Conservation (phyloP, 1,139 yeast genomes). For the Candida buenavistaensis region DNA sequence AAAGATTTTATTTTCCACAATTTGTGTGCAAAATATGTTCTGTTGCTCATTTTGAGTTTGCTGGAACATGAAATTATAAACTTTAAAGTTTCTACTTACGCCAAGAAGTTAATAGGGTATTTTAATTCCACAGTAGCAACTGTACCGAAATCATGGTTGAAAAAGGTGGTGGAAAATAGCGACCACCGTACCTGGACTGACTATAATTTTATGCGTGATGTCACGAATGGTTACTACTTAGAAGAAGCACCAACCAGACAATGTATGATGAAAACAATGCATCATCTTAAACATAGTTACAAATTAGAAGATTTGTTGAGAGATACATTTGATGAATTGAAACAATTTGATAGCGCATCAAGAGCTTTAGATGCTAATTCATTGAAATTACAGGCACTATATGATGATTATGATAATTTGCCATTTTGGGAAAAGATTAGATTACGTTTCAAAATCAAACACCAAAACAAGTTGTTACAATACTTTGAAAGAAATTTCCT, state of each 20-base stretch:
- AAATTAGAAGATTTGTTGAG: conserved; percentile 32
- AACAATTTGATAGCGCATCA: conserved; percentile 27
- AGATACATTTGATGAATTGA: conserved; percentile 26
- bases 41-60: conserved; percentile 52
- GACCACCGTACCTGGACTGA: conserved; percentile 22
- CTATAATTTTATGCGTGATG: conserved; percentile 19
- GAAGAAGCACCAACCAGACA: conserved; percentile 8
- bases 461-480: conserved; percentile 45
- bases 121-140: conserved; percentile 26
- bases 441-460: conserved; percentile 32
- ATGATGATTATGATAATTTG: conserved; percentile 34
- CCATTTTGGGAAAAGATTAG: conserved; percentile 44
- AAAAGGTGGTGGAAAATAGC: conserved; percentile 17
- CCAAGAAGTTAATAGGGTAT: conserved; percentile 31
- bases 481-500: conserved; percentile 70
- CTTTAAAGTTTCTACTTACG: conserved; percentile 37
- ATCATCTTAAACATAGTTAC: conserved; percentile 18
- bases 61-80: conserved; percentile 55
- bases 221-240: conserved; percentile 26
- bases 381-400: conserved; percentile 31
- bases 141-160: conserved; percentile 37
- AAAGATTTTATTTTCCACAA: conserved; percentile 55
- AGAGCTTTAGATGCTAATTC: conserved; percentile 38
- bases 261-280: conserved; percentile 9
- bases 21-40: conserved; percentile 57